Evolutionary conservation across 2,329 filamentous ascomycete species (phyloP), one percentile per base, ranked within the genome.

Genomic region (Dactylonectria estremocensis): DNA sequence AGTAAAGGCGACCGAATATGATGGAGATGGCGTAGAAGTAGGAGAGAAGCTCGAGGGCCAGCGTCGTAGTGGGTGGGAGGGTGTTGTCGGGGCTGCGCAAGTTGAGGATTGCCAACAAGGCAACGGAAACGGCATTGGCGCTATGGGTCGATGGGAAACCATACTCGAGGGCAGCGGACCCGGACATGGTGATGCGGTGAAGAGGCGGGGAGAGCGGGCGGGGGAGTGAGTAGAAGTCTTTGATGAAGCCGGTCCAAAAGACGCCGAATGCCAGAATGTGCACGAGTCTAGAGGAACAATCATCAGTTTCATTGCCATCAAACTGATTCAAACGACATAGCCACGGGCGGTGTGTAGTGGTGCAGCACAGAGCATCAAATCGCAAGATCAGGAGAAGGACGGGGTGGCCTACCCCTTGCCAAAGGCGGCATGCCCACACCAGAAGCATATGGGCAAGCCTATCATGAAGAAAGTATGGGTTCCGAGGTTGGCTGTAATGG

Each of bases 391-490:
- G 5, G 40, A 50, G 9, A 49, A 22, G 45, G 40, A 55, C 61
- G 53, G 48, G 31, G 43, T 67, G 61, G 86, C 91, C 75, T 90
- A 97, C 94, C 92, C 95, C 84, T 96, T 92, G 62, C 94, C 96
- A 72, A 97, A 89, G 70, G 88, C 91, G 49, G 92, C 91, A 82
- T 95, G 93, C 61, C 95, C 95, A 77, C 94, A 97, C 96, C 96
- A 99, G 84, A 98, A 98, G 74, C 97, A 88, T 72, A 98, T 94
- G 6, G 96, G 96, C 77, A 99, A 84, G 66, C 94, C 92, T 73
- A 97, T 88, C 95, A 98, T 98, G 86, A 98, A 99, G 85, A 98
- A 98, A 0, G 96, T 99, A 82, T 99, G 96, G 1, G 96, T 99
- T 72, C 96, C 94, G 62, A 98, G 89, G 81, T 98, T 99, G 70